Evolutionary conservation across 345 rosid species (phyloP), one percentile per base, ranked within the genome.

Genomic region (Luvunga scandens): DNA sequence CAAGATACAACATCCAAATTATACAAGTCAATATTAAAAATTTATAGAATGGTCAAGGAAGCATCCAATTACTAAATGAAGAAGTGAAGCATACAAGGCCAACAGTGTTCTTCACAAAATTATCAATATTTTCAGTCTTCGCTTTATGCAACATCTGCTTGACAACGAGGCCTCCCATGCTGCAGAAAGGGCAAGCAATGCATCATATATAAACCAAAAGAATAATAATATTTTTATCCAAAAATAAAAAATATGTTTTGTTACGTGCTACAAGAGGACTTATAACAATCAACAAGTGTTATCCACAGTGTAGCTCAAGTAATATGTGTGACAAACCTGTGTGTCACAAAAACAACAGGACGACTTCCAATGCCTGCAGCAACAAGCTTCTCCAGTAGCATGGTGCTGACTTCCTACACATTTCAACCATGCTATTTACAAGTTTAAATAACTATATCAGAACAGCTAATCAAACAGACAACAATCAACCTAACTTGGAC

Each of bases 331-430:
- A 78, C 78, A 66, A 61, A 91, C 98, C 99, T 96, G 87, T 96
- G 98, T 82, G 99, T 96, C 83, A 96, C 97, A 86, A 96, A 96
- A 66, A 96, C 98, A 85, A 96, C 97, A 83, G 99, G 99, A 30
- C 92, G 92, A 81, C 83, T 84, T 77, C 98, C 99, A 82, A 96
- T 94, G 81, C 99, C 98, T 18, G 98, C 99, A 70, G 89, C 85
- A 78, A 92, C 89, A 45, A 94, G 94, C 90, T 92, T 89, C 81
- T 84, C 87, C 81, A 96, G 83, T 59, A 92, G 81, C 91, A 83
- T 86, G 82, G 92, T 88, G 86, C 99, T 91, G 60, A 92, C 99
- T 86, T 96, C 99, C 99, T 96, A 86, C 80, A 79, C 55, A 70
- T 80, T 76, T 48, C 28, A 75, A 85, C 57, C 73, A 48, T 19